phyloP scores from a whole-genome alignment of 257 asterid species.

The Solanum pennellii region DNA sequence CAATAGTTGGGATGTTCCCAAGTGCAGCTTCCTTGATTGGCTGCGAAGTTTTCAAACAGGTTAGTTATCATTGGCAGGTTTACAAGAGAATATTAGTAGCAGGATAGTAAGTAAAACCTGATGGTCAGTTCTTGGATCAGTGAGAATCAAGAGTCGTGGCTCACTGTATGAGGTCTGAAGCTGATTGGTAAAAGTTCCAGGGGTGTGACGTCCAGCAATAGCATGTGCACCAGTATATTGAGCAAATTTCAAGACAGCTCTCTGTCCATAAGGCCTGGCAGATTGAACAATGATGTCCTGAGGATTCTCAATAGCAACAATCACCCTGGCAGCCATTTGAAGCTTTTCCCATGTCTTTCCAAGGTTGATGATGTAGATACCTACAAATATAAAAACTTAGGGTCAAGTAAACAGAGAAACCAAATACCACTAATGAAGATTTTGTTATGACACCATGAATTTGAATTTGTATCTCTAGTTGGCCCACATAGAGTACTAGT shows the following conservation, averaged over 20 bases:
- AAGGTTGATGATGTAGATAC: conserved; percentile 16
- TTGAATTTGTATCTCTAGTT: background rate
- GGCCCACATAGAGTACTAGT: background rate
- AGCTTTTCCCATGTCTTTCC: conserved; percentile 19
- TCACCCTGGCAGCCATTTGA: conserved; percentile 18
- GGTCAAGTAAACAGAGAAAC: background rate
- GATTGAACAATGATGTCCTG: conserved; percentile 17
- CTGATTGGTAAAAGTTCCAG: conserved; percentile 16
- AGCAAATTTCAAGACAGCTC: conserved; percentile 17
- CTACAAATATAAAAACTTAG: background rate
- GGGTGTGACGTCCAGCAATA: conserved; percentile 20
- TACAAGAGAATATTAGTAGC: background rate
- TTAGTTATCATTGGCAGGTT: background rate
- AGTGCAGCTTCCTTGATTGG: conserved; percentile 17
- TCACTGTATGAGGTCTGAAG: conserved; percentile 13
- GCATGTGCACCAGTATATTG: conserved; percentile 16
- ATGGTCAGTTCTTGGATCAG: conserved; percentile 16
- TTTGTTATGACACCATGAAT: background rate
- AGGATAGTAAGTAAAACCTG: background rate
- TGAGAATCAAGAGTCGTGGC: conserved; percentile 9
- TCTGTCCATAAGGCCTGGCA: conserved; percentile 17
- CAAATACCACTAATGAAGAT: background rate
- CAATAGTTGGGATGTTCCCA: conserved; percentile 17
- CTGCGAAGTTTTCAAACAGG: background rate
- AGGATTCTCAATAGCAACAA: conserved; percentile 15